Percentiles rank a stretch among this genome's conserved stretches.
Conservation (phyloP, 1,139 yeast species). For the Hyphopichia pseudoburtonii region DNA sequence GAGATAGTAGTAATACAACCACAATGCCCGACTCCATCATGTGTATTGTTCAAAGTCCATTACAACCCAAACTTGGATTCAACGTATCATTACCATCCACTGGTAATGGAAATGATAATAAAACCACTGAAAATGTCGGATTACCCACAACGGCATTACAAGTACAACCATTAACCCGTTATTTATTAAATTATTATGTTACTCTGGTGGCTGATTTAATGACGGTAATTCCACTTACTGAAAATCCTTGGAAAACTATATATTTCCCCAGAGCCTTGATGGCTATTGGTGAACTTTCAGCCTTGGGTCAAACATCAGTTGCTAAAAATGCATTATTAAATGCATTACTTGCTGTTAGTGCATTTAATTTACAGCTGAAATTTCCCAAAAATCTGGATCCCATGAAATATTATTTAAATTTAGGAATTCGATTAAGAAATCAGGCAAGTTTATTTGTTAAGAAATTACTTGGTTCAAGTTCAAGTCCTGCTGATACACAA, state of each 20-base stretch:
- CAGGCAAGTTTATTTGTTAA: constrained; percentile 73
- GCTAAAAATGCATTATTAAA: constrained; percentile 78
- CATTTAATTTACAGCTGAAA: constrained; percentile 76
- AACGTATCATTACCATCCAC: constrained; percentile 29
- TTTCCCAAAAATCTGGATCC: constrained; percentile 59
- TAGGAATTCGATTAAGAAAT: constrained; percentile 71
- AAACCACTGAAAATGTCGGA: constrained; percentile 21
- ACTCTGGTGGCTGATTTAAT: constrained; percentile 80
- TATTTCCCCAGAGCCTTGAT: constrained; percentile 79
- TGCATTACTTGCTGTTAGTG: constrained; percentile 78
- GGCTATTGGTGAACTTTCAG: constrained; percentile 79
- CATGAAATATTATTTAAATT: constrained; percentile 66
- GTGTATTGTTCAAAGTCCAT: constrained; percentile 47
- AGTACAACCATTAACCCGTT: constrained; percentile 67
- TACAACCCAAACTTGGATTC: constrained; percentile 45
- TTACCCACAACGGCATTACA: constrained; percentile 62
- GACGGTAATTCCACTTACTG: constrained; percentile 81
- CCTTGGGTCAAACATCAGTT: constrained; percentile 70
- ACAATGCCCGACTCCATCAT: constrained; percentile 46
- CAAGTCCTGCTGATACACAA: constrained; percentile 32
- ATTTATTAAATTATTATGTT: constrained; percentile 70
- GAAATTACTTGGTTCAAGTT: constrained; percentile 38
- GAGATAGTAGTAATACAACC: constrained; percentile 32
- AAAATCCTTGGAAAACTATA: constrained; percentile 85
- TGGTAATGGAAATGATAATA: background rate